A percentile compares a stretch with the other conserved stretches of the same genome.
phyloP scores from a whole-genome alignment of 2,329 filamentous ascomycete species.

The Xylaria sp. region DNA sequence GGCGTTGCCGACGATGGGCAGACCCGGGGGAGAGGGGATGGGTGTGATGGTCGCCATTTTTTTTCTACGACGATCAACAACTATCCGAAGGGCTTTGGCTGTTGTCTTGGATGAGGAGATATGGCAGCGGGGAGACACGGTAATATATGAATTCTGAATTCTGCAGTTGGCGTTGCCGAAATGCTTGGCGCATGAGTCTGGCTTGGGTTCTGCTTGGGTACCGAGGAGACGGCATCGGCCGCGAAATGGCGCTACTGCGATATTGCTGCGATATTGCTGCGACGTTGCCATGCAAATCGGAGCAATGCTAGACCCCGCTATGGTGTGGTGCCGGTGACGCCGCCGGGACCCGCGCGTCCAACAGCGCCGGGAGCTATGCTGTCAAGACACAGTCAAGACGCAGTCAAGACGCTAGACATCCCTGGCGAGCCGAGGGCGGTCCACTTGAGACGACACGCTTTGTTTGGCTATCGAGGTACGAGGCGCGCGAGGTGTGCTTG shows the following conservation, averaged over 20 bases:
- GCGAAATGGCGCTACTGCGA: neutral
- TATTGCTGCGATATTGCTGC: neutral
- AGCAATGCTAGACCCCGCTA: conserved; percentile 20
- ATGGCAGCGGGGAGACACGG: neutral
- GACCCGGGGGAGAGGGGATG: conserved; percentile 67
- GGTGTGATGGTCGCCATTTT: conserved; percentile 40
- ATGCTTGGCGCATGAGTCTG: conserved; percentile 11
- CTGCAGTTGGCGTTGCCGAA: neutral
- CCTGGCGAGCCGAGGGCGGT: neutral
- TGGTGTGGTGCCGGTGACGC: neutral
- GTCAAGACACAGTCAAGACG: neutral
- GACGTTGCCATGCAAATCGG: conserved; percentile 10
- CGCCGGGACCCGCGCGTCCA: conserved; percentile 14
- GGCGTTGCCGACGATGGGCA: conserved; percentile 71
- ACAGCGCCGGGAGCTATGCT: conserved; percentile 10
- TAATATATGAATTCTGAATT: conserved; percentile 20
- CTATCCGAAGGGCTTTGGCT: neutral
- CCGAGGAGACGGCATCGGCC: neutral
- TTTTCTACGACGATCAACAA: neutral
- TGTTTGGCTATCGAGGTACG: neutral
- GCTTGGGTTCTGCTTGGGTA: neutral
- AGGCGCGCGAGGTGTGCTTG: too few species aligned
- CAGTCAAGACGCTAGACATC: neutral
- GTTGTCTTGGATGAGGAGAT: neutral
- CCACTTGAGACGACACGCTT: neutral